These are phyloP conservation scores for Prunus kanzakura DNA, from an alignment of 306 rosid species.

Conservation along the genomic window DNA sequence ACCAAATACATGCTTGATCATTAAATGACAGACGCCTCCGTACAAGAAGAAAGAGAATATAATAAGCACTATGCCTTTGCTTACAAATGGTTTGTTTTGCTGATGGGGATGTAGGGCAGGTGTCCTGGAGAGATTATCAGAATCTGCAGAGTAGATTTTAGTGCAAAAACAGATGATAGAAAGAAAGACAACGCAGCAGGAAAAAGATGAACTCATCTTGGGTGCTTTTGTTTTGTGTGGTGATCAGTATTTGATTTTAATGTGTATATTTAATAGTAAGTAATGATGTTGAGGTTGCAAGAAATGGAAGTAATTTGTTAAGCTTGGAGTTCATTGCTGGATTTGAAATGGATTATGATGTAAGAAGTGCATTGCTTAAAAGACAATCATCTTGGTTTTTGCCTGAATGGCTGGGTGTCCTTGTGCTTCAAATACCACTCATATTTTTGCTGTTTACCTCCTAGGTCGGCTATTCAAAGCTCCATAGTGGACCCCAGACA, in stretches of 20 bases:
- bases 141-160: too few relatives aligned
- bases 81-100: too few relatives aligned
- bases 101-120: too few relatives aligned
- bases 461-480: not conserved
- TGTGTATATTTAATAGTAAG: not conserved
- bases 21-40: too few relatives aligned
- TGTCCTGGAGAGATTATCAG: too few relatives aligned
- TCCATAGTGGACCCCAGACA: not conserved
- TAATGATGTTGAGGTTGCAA: constrained; percentile 38
- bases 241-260: not conserved
- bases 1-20: too few relatives aligned
- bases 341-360: constrained; percentile 38
- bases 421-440: not conserved
- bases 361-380: constrained; percentile 56
- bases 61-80: too few relatives aligned
- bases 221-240: not conserved
- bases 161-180: too few relatives aligned
- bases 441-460: not conserved
- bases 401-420: too few relatives aligned
- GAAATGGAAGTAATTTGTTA: constrained; percentile 38
- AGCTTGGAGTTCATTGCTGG: constrained; percentile 81
- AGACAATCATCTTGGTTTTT: constrained; percentile 27
- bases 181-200: constrained; percentile 25
- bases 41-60: too few relatives aligned
- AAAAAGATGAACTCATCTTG: constrained; percentile 27